Base-by-base conservation (phyloP, 371 early-diverging fungal genomes). In the Ordospora colligata region DNA sequence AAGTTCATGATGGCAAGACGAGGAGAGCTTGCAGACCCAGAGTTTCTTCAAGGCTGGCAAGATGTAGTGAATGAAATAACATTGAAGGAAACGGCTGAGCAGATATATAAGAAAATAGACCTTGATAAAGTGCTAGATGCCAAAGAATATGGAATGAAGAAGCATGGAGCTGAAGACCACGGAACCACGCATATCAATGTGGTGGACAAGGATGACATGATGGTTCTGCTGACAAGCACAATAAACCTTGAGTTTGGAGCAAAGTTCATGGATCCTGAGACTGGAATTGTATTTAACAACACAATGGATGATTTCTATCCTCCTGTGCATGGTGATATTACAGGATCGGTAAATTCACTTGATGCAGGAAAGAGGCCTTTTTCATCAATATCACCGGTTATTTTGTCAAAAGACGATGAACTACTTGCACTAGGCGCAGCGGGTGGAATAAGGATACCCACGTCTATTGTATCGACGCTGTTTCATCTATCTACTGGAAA, bases 231-330 rank as follows among this genome's bases (percentile, higher is more conserved):
- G 64, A 96, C 95, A 0, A 90, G 91, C n/a, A 94, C 99, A 0
- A 69, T 85, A 11, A 85, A 98, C 85, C 83, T 94, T 14, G 79
- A 89, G 19, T 97, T 95, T 87, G 99, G 99, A 0, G 89, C 94
- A 2, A 89, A 89, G 45, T 77, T 96, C 17, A 88, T 97, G 89
- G 93, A 96, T 82, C 88, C 88, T 1, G 83, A 73, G 14, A 93
- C 96, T 0, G 99, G 99, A n/a, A 87, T 98, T 27, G 89, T 98
- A 43, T 86, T 97, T 43, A 98, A 98, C 85, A 88, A 96, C 81
- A 89, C 95, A 79, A 94, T 97, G 90, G 96, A 96, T 82, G 97
- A 98, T 79, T 98, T 97, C 80, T 90, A 91, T 54, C 91, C 92
- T 23, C 93, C 93, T 37, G 89, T 89, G 47, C 78, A 83, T 12